Percentiles rank a stretch among this genome's conserved stretches.
Evolutionary conservation across 176 grass and related monocot species (phyloP).

Genomic region (Oryza longistaminata): DNA sequence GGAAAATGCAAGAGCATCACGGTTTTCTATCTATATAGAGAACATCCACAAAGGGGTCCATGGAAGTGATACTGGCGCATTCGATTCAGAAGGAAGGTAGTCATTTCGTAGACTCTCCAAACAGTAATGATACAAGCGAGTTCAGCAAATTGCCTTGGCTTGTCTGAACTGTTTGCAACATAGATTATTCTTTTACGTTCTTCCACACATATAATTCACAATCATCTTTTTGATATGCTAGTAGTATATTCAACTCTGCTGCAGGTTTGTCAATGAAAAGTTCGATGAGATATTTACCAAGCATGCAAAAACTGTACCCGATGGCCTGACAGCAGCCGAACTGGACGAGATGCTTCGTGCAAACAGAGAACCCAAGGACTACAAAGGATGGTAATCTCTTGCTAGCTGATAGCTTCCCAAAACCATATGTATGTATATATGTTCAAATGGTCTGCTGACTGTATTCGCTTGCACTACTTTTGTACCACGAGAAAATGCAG

Average conservation of each 20-base stretch:
- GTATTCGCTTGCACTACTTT: not conserved
- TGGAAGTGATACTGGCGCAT: slow-evolving; percentile 59
- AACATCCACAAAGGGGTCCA: slow-evolving; percentile 78
- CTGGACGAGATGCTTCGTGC: slow-evolving; percentile 51
- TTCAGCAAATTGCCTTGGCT: too few species aligned
- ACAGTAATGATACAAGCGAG: too few species aligned
- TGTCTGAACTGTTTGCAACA: too few species aligned
- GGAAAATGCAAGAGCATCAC: slow-evolving; percentile 42
- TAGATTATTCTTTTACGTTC: too few species aligned
- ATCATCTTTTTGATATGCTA: too few species aligned
- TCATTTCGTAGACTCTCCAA: too few species aligned
- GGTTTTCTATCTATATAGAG: slow-evolving; percentile 60
- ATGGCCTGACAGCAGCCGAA: slow-evolving; percentile 51
- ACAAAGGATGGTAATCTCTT: slow-evolving; percentile 46
- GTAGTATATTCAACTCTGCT: too few species aligned
- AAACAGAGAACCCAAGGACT: slow-evolving; percentile 47
- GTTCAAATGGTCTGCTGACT: not conserved
- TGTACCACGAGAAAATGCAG: slow-evolving; percentile 35
- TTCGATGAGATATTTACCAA: slow-evolving; percentile 72
- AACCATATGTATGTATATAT: not conserved
- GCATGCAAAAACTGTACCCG: slow-evolving; percentile 40
- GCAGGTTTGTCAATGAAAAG: slow-evolving; percentile 63
- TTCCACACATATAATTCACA: too few species aligned
- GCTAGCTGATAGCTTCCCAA: not conserved
- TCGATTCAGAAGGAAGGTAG: slow-evolving; percentile 65